Conservation (phyloP, 345 rosid genomes). For the Corchorus olitorius region DNA sequence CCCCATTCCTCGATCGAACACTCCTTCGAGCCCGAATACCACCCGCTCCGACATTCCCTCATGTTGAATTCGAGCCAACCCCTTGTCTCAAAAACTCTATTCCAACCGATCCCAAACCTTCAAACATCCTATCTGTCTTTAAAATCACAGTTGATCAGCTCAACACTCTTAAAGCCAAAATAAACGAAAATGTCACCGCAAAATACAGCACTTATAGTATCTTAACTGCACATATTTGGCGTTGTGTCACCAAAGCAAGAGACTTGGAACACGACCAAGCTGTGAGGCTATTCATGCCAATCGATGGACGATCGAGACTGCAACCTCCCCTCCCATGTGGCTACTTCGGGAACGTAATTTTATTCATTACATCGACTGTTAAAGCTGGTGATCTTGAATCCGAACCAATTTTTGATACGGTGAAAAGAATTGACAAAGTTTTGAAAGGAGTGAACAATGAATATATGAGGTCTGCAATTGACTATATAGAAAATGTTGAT, state of each 20-base stretch:
- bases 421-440: slow-evolving; percentile 32
- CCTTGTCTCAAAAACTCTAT: slow-evolving; percentile 8
- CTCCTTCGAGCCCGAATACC: slow-evolving; percentile 15
- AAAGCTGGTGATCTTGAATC: slow-evolving; percentile 30
- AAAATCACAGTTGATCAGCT: slow-evolving; percentile 26
- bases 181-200: background rate
- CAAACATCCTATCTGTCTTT: slow-evolving; percentile 3
- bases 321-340: slow-evolving; percentile 43
- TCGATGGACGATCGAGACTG: slow-evolving; percentile 45
- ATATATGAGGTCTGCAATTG: slow-evolving; percentile 50
- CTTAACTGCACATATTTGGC: slow-evolving; percentile 35
- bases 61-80: slow-evolving; percentile 28
- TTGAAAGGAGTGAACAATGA: slow-evolving; percentile 30
- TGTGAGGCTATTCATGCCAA: slow-evolving; percentile 18
- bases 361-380: slow-evolving; percentile 22
- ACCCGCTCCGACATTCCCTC: slow-evolving; percentile 20
- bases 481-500: slow-evolving; percentile 27
- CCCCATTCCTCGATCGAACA: slow-evolving; percentile 27
- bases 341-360: slow-evolving; percentile 48
- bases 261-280: slow-evolving; percentile 22
- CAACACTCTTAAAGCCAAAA: slow-evolving; percentile 21
- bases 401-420: slow-evolving; percentile 29
- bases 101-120: background rate
- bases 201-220: slow-evolving; percentile 19
- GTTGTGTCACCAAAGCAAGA: slow-evolving; percentile 29